Conservation (phyloP, 1,284 basidiomycete species). For the Anthracocystis setariae region DNA sequence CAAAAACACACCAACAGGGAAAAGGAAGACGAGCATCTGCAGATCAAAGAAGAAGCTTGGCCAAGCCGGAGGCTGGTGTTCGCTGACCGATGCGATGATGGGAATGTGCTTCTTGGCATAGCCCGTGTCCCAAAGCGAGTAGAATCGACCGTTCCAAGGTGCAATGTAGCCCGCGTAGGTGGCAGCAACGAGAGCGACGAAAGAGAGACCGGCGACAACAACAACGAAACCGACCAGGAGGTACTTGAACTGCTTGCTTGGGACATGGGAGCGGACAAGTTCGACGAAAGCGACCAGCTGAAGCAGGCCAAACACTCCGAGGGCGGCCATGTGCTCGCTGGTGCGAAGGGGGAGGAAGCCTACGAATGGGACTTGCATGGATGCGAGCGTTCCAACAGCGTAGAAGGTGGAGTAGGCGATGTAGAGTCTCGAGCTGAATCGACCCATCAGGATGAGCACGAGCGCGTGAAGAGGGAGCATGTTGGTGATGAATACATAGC, state of each 20-base stretch:
- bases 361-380: constrained; percentile 99
- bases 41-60: constrained; percentile 99
- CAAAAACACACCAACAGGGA: constrained; percentile 93
- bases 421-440: constrained; percentile 90
- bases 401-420: constrained; percentile 98
- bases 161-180: constrained; percentile 96
- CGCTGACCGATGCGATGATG: constrained; percentile 99
- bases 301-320: constrained; percentile 94
- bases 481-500: constrained; percentile 99
- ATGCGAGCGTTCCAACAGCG: constrained; percentile 92
- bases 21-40: constrained; percentile 95
- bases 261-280: constrained; percentile 86
- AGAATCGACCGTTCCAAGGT: constrained; percentile 99
- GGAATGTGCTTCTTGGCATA: constrained; percentile 98
- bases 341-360: constrained; percentile 98
- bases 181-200: constrained; percentile 71
- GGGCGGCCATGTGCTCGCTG: constrained; percentile 97
- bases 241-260: constrained; percentile 90
- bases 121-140: constrained; percentile 98
- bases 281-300: constrained; percentile 96
- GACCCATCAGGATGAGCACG: constrained; percentile 94
- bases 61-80: constrained; percentile 99
- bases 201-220: constrained; percentile 77
- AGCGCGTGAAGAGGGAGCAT: constrained; percentile 98
- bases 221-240: constrained; percentile 73